Percentiles rank a stretch among this genome's conserved stretches.
Evolutionary conservation across 2,329 filamentous ascomycete species (phyloP).

Genomic region (Aspergillus cejpii): DNA sequence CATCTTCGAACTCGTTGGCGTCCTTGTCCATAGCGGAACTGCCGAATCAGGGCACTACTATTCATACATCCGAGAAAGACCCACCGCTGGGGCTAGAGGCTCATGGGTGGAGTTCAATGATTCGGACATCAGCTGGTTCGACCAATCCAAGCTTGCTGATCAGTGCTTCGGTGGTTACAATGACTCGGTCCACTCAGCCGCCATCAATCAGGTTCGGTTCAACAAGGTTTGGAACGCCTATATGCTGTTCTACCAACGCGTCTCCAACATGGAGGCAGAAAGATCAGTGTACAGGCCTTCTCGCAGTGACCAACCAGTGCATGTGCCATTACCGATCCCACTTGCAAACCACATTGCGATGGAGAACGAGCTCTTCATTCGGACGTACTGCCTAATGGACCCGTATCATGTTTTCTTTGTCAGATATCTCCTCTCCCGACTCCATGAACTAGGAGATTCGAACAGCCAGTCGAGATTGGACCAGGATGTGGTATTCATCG

Average conservation of each 20-base stretch:
- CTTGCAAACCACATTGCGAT: slow-evolving; percentile 54
- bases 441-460: slow-evolving; percentile 46
- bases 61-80: slow-evolving; percentile 81
- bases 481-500: slow-evolving; percentile 37
- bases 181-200: slow-evolving; percentile 46
- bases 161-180: slow-evolving; percentile 74
- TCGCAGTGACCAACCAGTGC: slow-evolving; percentile 46
- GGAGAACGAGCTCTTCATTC: slow-evolving; percentile 67
- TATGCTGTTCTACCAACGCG: slow-evolving; percentile 94
- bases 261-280: slow-evolving; percentile 55
- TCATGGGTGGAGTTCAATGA: slow-evolving; percentile 94
- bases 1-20: slow-evolving; percentile 85
- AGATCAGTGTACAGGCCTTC: slow-evolving; percentile 43
- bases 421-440: slow-evolving; percentile 53
- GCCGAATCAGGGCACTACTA: slow-evolving; percentile 96
- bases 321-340: slow-evolving; percentile 41
- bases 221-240: slow-evolving; percentile 81
- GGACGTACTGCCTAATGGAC: slow-evolving; percentile 74
- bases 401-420: slow-evolving; percentile 63
- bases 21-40: slow-evolving; percentile 87
- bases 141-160: slow-evolving; percentile 63
- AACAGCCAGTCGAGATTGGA: slow-evolving; percentile 46
- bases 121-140: slow-evolving; percentile 69
- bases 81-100: slow-evolving; percentile 43
- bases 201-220: slow-evolving; percentile 42